Base-by-base conservation (phyloP, 140 eudicot species). In the Bidens hawaiensis region DNA sequence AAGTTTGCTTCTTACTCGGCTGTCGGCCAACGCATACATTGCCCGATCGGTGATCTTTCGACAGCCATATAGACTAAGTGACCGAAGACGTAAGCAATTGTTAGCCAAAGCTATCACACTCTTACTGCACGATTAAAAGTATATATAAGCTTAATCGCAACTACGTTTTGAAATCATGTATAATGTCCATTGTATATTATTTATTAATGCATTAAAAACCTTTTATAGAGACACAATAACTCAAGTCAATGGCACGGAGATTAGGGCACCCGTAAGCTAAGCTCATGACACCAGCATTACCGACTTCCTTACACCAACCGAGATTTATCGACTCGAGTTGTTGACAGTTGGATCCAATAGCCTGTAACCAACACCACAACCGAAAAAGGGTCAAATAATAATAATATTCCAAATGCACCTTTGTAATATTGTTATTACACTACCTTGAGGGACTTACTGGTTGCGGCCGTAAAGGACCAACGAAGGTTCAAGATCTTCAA, bases 191-290 rank as follows among this genome's bases (percentile, higher is more conserved):
- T n/a, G n/a, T n/a, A n/a, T n/a, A n/a, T n/a, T n/a, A n/a, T n/a
- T n/a, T n/a, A n/a, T n/a, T n/a, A n/a, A n/a, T n/a, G n/a, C n/a
- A n/a, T n/a, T n/a, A n/a, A n/a, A n/a, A n/a, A 93, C 96, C 99
- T 73, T 96, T 88, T 74, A 93, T 88, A 57, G 81, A 95, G 70
- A 85, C 78, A 77, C 96, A 88, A 2, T 96, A 93, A 50, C 97
- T 83, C 73, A 93, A 75, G 64, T 93, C 99, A 23, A 93, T 82
- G 52, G 85, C 87, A 68, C 82, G 71, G n/a, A 93, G 83, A 81
- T 93, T 68, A 15, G 95, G 99, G 65, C 99, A 88, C 13, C 99
- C 99, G 63, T 93, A 81, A 12, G 99, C 99, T 58, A 93, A 80
- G 73, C 96, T 79, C 83, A 80, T 88, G 2, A 93, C 95, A 25